Conservation (phyloP, 306 rosid genomes). For the Acacia acuminata region DNA sequence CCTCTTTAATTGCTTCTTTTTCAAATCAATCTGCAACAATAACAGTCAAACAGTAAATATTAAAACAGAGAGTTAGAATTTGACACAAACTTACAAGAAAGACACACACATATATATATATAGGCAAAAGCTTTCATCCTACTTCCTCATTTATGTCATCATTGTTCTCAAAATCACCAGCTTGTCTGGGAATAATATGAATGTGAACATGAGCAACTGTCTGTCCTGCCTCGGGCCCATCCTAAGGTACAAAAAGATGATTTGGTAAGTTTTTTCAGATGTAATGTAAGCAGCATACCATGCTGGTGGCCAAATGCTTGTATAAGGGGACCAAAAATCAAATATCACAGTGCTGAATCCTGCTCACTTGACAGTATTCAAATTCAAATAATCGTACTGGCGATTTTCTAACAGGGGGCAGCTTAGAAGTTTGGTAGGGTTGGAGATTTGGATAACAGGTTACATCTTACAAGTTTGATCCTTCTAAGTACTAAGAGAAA, state of each 20-base stretch:
- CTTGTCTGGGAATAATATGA: constrained; percentile 75
- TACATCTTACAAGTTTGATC: neutral
- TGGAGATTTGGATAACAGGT: neutral
- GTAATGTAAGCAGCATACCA: neutral
- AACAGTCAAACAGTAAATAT: constrained; percentile 5
- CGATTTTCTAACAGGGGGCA: neutral
- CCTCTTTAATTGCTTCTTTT: constrained; percentile 74
- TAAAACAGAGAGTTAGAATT: neutral
- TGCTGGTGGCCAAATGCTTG: neutral
- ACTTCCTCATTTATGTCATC: constrained; percentile 88
- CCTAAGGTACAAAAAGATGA: constrained; percentile 50
- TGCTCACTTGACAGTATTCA: neutral
- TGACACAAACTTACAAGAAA: constrained; percentile 9
- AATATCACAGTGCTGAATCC: neutral
- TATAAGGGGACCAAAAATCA: neutral
- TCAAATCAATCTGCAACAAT: constrained; percentile 65
- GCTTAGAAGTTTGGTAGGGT: neutral
- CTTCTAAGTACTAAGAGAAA: neutral
- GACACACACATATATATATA: too few relatives aligned
- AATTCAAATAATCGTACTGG: neutral
- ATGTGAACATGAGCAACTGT: constrained; percentile 89
- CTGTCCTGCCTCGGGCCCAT: constrained; percentile 92
- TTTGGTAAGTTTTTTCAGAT: constrained; percentile 22
- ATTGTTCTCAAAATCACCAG: constrained; percentile 69
- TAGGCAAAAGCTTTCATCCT: constrained; percentile 17